Percentiles rank a stretch among this genome's conserved stretches.
These are phyloP conservation scores for Calonectria hawksworthii DNA, from an alignment of 2,329 filamentous ascomycete genomes.

Conservation along the genomic window DNA sequence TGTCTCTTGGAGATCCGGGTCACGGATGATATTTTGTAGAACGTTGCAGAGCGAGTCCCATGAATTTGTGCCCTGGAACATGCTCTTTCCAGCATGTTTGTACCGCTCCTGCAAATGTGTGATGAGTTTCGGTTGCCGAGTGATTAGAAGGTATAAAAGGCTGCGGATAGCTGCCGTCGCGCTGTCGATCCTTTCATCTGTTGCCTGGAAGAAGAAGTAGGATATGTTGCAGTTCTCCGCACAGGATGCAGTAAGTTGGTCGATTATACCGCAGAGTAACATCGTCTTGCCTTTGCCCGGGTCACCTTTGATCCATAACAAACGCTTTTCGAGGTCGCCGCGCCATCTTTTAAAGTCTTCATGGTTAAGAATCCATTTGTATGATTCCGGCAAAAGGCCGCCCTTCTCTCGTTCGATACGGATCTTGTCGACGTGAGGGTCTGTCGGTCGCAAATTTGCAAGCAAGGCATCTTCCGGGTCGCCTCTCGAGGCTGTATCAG, in stretches of 20 bases:
- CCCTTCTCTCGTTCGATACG: background rate
- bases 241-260: background rate
- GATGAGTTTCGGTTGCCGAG: background rate
- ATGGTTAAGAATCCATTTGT: background rate
- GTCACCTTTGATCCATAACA: constrained; percentile 4
- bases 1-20: background rate
- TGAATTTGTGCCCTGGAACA: background rate
- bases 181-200: background rate
- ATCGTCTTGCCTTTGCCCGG: constrained; percentile 9
- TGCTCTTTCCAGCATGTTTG: background rate
- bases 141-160: background rate
- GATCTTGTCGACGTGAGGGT: background rate
- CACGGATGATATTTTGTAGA: background rate
- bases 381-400: background rate
- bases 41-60: background rate
- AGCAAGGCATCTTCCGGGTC: background rate
- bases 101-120: background rate
- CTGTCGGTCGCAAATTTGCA: background rate
- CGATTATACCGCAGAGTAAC: background rate
- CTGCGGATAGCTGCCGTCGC: background rate
- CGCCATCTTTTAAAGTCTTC: background rate
- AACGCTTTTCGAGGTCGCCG: background rate
- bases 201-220: background rate
- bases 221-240: background rate
- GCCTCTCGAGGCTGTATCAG: background rate